Evolutionary conservation across 2,329 filamentous ascomycete genomes (phyloP), one percentile per base, ranked within the genome.

Genomic region (Talaromyces sp.): DNA sequence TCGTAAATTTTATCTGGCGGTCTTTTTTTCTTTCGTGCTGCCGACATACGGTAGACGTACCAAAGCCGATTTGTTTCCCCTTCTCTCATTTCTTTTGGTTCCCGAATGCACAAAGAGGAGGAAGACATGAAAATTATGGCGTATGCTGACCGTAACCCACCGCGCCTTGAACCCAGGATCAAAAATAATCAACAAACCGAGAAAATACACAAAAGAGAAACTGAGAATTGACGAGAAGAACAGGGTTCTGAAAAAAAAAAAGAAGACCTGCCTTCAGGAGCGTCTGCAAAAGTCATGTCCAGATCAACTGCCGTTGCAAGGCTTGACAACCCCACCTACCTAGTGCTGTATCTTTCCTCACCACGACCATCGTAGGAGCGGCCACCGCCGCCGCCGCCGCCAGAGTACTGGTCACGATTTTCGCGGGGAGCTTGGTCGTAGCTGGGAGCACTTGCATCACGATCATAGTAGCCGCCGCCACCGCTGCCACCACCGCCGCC

Each of bases 401-500:
- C 65, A 59, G 65, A 65, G 65, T 75, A 75, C 28, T 71, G 66
- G 30, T 73, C 72, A 61, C 71, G 70, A 49, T 68, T 63, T 63
- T 75, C 75, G 65, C 76, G 76, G 63, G 75, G 73, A 65, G 71
- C 68, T 36, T 77, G 71, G 42, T 75, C 76, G 63, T 79, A 79
- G 68, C 75, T 75, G 65, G 78, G 76, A 74, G 77, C 73, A 68
- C 81, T 80, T 66, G 80, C 79, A 68, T 84, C 81, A 68, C 81
- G 81, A 66, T 82, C 80, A 66, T 84, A 83, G 72, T 83, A 84
- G 60, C 76, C 76, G 63, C 80, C 75, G 63, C 80, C 75, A 66
- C 75, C 80, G 63, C 79, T 49, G 30, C 59, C 53, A 17, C 33
- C 15, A 5, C 33, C 60, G 42, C 59, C 54, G 36, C 36, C 7